Evolutionary conservation across 768 basidiomycete species (phyloP), one percentile per base, ranked within the genome.

Genomic region (Naganishia onofrii): DNA sequence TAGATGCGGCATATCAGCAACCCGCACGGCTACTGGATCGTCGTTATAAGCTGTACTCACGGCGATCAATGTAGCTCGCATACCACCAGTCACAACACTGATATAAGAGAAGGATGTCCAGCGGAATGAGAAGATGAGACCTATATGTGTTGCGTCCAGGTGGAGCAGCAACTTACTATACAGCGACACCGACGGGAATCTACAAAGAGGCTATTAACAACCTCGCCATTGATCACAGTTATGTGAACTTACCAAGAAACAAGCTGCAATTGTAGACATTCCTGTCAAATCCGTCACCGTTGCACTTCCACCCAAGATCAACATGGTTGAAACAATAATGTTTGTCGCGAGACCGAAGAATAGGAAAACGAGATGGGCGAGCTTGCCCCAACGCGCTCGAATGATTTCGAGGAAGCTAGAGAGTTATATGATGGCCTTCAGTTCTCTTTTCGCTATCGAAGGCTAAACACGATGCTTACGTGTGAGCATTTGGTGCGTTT

Each of bases 381-480:
- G 71, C 7, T 80, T 86, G 0, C 93, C 94, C 90, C 92, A 97
- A 52, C 82, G 74, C 10, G 73, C 76, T 1, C 85, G 86, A 66
- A 94, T 87, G 73, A 96, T 92, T 78, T 96, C 92, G 23, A 93
- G 85, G 87, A 88, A 96, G 21, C 91, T 94, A 68, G 91, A 89
- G 0, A 89, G 89, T 9, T 28, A n/a, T 46, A n/a, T 51, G 48
- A 21, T n/a, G 42, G 4, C 23, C n/a, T 51, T 51, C 17, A 46
- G 70, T 89, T 88, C 31, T 7, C 23, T 21, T 28, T 12, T 0
- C 26, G 7, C 13, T 1, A 29, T 17, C 2, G 29, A 60, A 15
- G 8, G 36, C n/a, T 38, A 1, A 9, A 29, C 26, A 31, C 12
- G 21, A 15, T 6, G 70, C 77, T 69, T 38, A 77, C 66, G 79